Base-by-base conservation (phyloP, 768 basidiomycete genomes). In the Boletus reticuloceps region DNA sequence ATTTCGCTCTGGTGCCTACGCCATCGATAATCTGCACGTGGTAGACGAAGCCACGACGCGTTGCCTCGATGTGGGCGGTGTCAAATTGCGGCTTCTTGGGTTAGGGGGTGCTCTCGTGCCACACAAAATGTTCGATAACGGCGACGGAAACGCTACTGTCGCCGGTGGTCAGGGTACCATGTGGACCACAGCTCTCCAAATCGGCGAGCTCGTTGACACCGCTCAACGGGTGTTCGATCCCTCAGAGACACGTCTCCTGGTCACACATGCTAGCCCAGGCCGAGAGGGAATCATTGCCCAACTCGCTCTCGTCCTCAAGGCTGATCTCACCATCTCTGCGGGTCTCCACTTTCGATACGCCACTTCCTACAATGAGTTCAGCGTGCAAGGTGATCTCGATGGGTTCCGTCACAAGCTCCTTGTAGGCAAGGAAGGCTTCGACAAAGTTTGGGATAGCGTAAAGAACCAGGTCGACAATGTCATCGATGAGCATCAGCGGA, bases 331-430 rank as follows among this genome's bases (percentile, higher is more conserved):
- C 38, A 79, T 98, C 49, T 94, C 91, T 13, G 95, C 93, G 4
- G 94, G 94, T 36, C 83, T 99, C 37, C 97, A 99, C 72, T 99
- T 99, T 84, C 91, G 97, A 55, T 98, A 98, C 68, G 88, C 94
- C 25, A 89, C 84, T 1, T 91, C 89, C 6, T 98, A 94, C 80
- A 99, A 98, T 72, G 97, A 98, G 67, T 98, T 97, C 69, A 90
- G 89, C 65, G 89, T 96, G 2, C 93, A 94, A 68, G 78, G 82
- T 38, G 93, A 97, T 69, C 90, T 89, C 62, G 93, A 96, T 39
- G 85, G 86, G 10, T 94, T 93, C 77, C 82, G 88, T 47, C 81
- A 80, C 66, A 98, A 98, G 73, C 77, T 98, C 14, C 58, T 76
- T 1, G 74, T 79, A 11, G 90, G 91, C 47, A 91, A 91, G 70